Evolutionary conservation across 2,329 filamentous ascomycete genomes (phyloP).

Genomic region (Scedosporium boydii): DNA sequence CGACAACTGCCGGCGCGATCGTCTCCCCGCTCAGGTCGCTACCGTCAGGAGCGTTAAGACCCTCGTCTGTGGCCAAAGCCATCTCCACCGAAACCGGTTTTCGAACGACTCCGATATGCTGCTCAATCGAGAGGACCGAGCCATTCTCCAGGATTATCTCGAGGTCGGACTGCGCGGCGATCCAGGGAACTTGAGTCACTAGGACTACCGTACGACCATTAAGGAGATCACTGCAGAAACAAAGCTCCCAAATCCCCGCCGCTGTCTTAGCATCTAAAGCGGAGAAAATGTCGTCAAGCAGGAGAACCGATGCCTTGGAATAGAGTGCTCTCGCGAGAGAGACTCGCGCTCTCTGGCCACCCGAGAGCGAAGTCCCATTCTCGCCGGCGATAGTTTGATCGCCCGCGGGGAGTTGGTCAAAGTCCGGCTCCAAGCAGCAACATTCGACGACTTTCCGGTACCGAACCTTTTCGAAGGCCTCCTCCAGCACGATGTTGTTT

Average conservation of each 20-base stretch:
- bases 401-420: constrained; percentile 38
- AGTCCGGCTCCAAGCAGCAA: constrained; percentile 41
- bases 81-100: constrained; percentile 13
- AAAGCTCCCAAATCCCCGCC: constrained; percentile 44
- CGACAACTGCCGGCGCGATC: neutral
- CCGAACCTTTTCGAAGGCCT: constrained; percentile 36
- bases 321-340: constrained; percentile 48
- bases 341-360: constrained; percentile 47
- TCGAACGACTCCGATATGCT: constrained; percentile 35
- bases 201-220: constrained; percentile 44
- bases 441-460: constrained; percentile 48
- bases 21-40: neutral
- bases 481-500: constrained; percentile 46
- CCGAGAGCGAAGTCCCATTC: constrained; percentile 44
- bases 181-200: constrained; percentile 47
- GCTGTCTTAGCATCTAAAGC: constrained; percentile 50
- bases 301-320: constrained; percentile 42
- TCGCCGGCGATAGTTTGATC: constrained; percentile 45
- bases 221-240: constrained; percentile 47
- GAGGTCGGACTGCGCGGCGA: constrained; percentile 40
- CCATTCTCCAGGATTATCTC: constrained; percentile 37
- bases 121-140: constrained; percentile 27
- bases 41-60: constrained; percentile 11
- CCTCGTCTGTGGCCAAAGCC: constrained; percentile 19
- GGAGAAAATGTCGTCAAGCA: constrained; percentile 51